Conservation (phyloP, 2,329 filamentous ascomycete species). For the Aaosphaeria arxii region DNA sequence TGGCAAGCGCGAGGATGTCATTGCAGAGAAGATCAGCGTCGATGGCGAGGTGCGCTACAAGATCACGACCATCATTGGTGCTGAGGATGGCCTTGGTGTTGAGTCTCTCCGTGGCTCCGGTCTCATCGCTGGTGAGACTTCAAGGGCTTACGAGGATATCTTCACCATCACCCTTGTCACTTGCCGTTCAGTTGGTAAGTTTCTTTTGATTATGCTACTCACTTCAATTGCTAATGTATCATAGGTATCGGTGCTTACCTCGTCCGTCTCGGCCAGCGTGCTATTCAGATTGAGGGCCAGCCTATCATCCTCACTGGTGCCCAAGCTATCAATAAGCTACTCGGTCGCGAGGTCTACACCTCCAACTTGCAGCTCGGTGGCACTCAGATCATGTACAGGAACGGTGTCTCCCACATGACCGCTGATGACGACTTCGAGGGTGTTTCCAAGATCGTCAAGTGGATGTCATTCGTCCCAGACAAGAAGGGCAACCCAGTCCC, state of each 20-base stretch:
- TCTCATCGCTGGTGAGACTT: slow-evolving; percentile 96
- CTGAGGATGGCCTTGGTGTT: slow-evolving; percentile 93
- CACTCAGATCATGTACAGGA: slow-evolving; percentile 99
- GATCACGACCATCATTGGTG: slow-evolving; percentile 89
- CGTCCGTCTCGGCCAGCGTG: slow-evolving; percentile 95
- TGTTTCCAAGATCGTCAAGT: slow-evolving; percentile 96
- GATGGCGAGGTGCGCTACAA: slow-evolving; percentile 88
- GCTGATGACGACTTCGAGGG: slow-evolving; percentile 96
- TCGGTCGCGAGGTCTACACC: slow-evolving; percentile 97
- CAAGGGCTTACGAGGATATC: slow-evolving; percentile 95
- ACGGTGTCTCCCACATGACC: slow-evolving; percentile 98
- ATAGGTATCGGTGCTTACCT: slow-evolving; percentile 94
- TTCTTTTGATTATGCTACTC: background rate
- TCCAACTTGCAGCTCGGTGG: slow-evolving; percentile 98
- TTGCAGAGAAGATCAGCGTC: slow-evolving; percentile 84
- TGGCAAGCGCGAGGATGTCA: slow-evolving; percentile 68
- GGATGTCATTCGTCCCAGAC: slow-evolving; percentile 96
- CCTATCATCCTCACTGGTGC: slow-evolving; percentile 98
- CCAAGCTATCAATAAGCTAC: slow-evolving; percentile 94
- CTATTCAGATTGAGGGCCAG: slow-evolving; percentile 97
- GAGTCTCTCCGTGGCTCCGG: slow-evolving; percentile 96
- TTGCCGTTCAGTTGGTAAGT: slow-evolving; percentile 86
- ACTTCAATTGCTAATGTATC: slow-evolving; percentile 30
- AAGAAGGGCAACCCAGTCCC: slow-evolving; percentile 90
- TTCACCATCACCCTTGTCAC: slow-evolving; percentile 98